Percentiles rank a stretch among this genome's conserved stretches.
phyloP scores from a whole-genome alignment of 2,329 filamentous ascomycete genomes.

The Fusarium neocosmosporiellum region DNA sequence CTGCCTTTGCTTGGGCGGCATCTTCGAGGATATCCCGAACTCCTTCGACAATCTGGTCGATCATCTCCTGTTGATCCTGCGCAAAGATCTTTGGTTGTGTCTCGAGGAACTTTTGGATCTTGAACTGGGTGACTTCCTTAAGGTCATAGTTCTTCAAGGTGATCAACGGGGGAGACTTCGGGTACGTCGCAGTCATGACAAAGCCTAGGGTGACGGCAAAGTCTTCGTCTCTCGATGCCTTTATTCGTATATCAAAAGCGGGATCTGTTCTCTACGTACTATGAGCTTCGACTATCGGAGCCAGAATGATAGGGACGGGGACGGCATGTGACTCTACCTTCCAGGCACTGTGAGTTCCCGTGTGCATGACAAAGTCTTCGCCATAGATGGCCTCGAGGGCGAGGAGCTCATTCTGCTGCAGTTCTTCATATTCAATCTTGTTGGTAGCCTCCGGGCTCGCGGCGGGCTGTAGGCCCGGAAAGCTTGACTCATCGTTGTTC shows the following conservation, averaged over 20 bases:
- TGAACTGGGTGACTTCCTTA: slow-evolving; percentile 76
- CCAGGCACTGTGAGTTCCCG: slow-evolving; percentile 81
- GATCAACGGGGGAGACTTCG: slow-evolving; percentile 81
- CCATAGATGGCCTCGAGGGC: slow-evolving; percentile 89
- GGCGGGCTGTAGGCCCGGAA: slow-evolving; percentile 60
- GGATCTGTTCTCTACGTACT: slow-evolving; percentile 77
- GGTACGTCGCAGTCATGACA: slow-evolving; percentile 89
- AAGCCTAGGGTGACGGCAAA: slow-evolving; percentile 79
- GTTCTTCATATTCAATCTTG: slow-evolving; percentile 79
- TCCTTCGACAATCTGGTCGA: slow-evolving; percentile 74
- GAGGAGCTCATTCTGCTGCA: slow-evolving; percentile 88
- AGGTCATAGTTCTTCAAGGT: slow-evolving; percentile 74
- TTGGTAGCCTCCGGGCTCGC: slow-evolving; percentile 54
- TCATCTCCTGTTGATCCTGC: slow-evolving; percentile 66
- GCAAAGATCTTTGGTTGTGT: slow-evolving; percentile 66
- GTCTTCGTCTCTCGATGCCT: slow-evolving; percentile 77
- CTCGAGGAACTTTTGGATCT: slow-evolving; percentile 73
- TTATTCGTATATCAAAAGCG: slow-evolving; percentile 83
- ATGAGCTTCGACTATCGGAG: slow-evolving; percentile 35
- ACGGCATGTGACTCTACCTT: slow-evolving; percentile 66
- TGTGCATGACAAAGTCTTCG: slow-evolving; percentile 84
- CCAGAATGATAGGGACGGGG: slow-evolving; percentile 18
- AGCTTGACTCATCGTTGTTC: slow-evolving; percentile 61
- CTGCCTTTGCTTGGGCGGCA: slow-evolving; percentile 80
- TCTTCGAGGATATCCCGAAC: slow-evolving; percentile 85